Evolutionary conservation across 2,329 filamentous ascomycete species (phyloP).

Genomic region (Apiospora rasikravindrae): DNA sequence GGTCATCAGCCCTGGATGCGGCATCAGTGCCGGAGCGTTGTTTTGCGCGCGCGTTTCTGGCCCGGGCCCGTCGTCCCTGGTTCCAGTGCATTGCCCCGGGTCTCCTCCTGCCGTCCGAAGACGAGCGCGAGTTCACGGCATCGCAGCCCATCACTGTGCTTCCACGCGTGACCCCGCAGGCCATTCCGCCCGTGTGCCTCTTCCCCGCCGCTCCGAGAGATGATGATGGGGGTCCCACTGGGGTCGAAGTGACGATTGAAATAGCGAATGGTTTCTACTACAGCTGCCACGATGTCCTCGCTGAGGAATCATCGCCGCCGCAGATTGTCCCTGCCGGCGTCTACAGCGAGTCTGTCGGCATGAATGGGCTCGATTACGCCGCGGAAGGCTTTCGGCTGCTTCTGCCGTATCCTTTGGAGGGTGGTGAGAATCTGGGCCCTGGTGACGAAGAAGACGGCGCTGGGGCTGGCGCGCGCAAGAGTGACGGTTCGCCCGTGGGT

Average conservation of each 20-base stretch:
- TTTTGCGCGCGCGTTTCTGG: constrained; percentile 30
- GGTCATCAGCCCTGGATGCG: constrained; percentile 23
- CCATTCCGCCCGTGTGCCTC: constrained; percentile 35
- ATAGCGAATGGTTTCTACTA: not conserved
- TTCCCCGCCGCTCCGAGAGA: constrained; percentile 28
- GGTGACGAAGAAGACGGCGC: not conserved
- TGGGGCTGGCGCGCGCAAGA: constrained; percentile 31
- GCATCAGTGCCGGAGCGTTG: constrained; percentile 27
- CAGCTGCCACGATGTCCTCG: not conserved
- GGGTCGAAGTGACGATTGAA: not conserved
- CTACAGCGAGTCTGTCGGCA: constrained; percentile 35
- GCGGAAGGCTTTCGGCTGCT: constrained; percentile 38
- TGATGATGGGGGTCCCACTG: not conserved
- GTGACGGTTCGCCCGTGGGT: constrained; percentile 32
- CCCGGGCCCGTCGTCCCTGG: constrained; percentile 29
- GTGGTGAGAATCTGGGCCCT: not conserved
- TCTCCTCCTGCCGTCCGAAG: constrained; percentile 22
- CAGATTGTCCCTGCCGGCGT: constrained; percentile 29
- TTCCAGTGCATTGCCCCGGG: constrained; percentile 30
- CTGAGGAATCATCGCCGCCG: not conserved
- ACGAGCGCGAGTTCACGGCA: constrained; percentile 29
- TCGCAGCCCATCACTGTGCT: constrained; percentile 30
- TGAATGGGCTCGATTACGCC: constrained; percentile 27
- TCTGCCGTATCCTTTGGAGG: constrained; percentile 28
- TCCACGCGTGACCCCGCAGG: constrained; percentile 18